Evolutionary conservation across 352 stramenopile genomes (phyloP).

Genomic region (Peronosclerospora sorghi): DNA sequence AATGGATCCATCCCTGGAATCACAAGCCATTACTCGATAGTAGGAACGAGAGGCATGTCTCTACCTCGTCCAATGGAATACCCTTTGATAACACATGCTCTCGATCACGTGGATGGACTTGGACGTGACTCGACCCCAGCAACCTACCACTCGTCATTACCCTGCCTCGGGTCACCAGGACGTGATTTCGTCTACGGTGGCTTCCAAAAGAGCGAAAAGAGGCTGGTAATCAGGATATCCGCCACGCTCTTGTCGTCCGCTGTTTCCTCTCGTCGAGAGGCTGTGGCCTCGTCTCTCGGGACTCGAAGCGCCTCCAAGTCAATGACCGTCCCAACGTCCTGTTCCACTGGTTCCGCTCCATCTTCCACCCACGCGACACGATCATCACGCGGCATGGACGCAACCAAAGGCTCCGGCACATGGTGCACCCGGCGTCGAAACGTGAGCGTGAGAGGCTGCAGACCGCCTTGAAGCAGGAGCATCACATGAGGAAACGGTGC

Average conservation of each 20-base stretch:
- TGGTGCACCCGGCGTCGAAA: constrained; percentile 15
- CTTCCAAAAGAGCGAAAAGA: constrained; percentile 80
- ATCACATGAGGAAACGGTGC: constrained; percentile 76
- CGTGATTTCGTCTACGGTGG: constrained; percentile 28
- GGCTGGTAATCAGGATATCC: constrained; percentile 75
- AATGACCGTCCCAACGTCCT: constrained; percentile 24
- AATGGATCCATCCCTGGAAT: no score
- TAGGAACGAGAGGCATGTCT: no score
- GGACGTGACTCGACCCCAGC: no score
- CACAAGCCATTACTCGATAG: no score
- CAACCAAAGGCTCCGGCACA: not conserved
- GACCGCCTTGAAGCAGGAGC: constrained; percentile 63
- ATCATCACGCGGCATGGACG: not conserved
- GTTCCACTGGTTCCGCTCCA: constrained; percentile 43
- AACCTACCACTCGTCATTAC: no score
- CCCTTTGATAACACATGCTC: no score
- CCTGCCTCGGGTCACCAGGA: no score
- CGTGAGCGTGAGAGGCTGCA: constrained; percentile 65
- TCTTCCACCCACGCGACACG: not conserved
- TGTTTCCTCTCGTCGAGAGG: constrained; percentile 10
- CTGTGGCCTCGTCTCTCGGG: not conserved
- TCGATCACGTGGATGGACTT: no score
- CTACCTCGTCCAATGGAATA: no score
- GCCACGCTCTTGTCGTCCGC: constrained; percentile 51
- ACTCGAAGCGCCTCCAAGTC: constrained; percentile 16